A percentile compares a stretch with the other conserved stretches of the same genome.
phyloP scores from a whole-genome alignment of 2,329 filamentous ascomycete genomes.

The Fusarium tupiense region DNA sequence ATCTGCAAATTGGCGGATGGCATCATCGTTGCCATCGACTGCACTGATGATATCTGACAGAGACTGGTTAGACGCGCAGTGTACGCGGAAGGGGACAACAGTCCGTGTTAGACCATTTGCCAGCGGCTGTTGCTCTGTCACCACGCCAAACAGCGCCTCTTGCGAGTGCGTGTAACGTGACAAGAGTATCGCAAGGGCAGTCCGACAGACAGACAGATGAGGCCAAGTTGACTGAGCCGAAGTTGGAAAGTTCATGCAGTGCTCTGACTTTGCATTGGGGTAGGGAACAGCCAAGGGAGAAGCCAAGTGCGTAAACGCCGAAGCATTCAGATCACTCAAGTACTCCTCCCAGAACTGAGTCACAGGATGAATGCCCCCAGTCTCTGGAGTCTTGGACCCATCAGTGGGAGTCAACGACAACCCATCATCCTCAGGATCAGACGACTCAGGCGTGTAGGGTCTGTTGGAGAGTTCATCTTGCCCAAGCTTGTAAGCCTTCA shows the following conservation, averaged over 20 bases:
- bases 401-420: background rate
- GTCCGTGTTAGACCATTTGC: background rate
- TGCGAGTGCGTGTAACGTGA: constrained; percentile 6
- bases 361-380: background rate
- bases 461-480: background rate
- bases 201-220: background rate
- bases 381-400: background rate
- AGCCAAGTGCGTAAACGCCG: background rate
- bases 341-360: background rate
- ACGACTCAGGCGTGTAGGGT: background rate
- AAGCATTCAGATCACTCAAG: background rate
- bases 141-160: constrained; percentile 1
- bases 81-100: background rate
- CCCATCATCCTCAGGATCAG: background rate
- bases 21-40: background rate
- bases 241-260: background rate
- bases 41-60: background rate
- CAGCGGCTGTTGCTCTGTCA: background rate
- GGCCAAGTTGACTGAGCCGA: background rate
- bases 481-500: background rate
- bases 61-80: background rate
- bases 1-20: background rate
- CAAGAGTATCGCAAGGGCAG: constrained; percentile 1
- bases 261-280: background rate
- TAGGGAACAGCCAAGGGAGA: background rate